These are phyloP conservation scores for Aschersonia sp. DNA, from an alignment of 2,329 filamentous ascomycete genomes.

Conservation along the genomic window DNA sequence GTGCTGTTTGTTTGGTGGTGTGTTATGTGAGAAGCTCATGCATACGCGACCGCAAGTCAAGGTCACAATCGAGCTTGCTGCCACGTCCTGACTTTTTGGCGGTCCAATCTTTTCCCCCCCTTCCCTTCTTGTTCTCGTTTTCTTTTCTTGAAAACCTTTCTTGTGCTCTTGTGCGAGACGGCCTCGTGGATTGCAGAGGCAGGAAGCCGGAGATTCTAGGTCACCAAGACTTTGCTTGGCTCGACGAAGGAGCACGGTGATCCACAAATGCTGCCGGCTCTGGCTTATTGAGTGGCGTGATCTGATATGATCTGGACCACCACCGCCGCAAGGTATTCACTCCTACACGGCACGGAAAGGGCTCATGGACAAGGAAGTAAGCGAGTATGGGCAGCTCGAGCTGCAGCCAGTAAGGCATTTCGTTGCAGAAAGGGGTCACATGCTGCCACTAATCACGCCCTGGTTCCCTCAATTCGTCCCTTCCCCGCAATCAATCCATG, in stretches of 20 bases:
- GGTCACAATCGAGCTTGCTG: not conserved
- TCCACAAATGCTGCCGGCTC: not conserved
- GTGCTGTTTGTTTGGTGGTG: too few species aligned
- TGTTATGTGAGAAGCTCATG: not conserved
- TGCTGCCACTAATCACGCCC: too few species aligned
- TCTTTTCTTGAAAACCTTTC: not conserved
- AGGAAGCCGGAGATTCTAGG: not conserved
- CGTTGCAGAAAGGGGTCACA: too few species aligned
- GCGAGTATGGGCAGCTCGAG: too few species aligned
- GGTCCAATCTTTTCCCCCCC: not conserved
- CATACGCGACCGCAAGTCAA: not conserved
- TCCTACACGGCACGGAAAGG: too few species aligned
- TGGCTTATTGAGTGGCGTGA: not conserved
- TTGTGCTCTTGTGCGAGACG: not conserved
- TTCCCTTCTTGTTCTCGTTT: not conserved
- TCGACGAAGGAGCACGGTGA: not conserved
- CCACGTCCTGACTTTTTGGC: not conserved
- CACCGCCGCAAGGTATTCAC: too few species aligned
- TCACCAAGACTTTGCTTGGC: not conserved
- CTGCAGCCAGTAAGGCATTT: too few species aligned
- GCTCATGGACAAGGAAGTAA: too few species aligned
- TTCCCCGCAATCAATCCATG: too few species aligned
- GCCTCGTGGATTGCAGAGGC: not conserved
- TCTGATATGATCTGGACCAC: not conserved
- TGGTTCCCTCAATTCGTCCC: too few species aligned